Base-by-base conservation (phyloP, 1,139 yeast genomes). In the Yamadazyma jaroonii region DNA sequence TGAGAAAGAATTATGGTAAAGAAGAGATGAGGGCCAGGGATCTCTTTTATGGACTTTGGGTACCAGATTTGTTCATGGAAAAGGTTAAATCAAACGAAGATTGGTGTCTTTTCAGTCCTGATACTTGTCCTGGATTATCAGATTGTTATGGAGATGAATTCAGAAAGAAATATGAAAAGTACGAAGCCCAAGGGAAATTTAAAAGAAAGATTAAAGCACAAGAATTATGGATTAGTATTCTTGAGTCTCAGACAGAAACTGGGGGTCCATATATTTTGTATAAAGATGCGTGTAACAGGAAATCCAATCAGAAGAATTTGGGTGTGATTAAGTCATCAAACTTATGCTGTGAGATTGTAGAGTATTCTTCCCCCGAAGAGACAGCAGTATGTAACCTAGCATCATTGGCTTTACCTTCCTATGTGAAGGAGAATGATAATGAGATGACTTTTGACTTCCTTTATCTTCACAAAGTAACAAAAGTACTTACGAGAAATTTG, bases 401-500 rank as follows among this genome's bases (percentile, higher is more conserved):
- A 1, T 75, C 81, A 3, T 52, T 76, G 29, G 80, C 79, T 1
- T 62, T 76, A 39, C 81, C 81, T 2, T 49, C 66, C 0, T 76
- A 64, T 50, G 58, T 67, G 7, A 47, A 48, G 34, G 46, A 52
- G 17, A 35, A 67, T 39, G 61, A 60, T 25, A 79, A 76, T 42
- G 73, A 67, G 24, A 67, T 69, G 13, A 52, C 50, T 22, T 85
- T 82, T 57, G 80, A 87, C 66, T 84, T 84, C 59, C 69, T 74
- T 44, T 79, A 79, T 52, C 66, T 87, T 40, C 95, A 87, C 58
- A 69, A 72, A 8, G 84, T 84, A 33, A 70, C 87, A 39, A 87
- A 86, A 67, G 86, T 84, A 17, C 71, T 88, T 28, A 77, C 87
- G 7, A 74, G 77, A 51, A 88, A 88, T 62, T 69, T 87, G 66